Evolutionary conservation across 495 filamentous ascomycete genomes (phyloP).

Genomic region (Penicillium herquei): DNA sequence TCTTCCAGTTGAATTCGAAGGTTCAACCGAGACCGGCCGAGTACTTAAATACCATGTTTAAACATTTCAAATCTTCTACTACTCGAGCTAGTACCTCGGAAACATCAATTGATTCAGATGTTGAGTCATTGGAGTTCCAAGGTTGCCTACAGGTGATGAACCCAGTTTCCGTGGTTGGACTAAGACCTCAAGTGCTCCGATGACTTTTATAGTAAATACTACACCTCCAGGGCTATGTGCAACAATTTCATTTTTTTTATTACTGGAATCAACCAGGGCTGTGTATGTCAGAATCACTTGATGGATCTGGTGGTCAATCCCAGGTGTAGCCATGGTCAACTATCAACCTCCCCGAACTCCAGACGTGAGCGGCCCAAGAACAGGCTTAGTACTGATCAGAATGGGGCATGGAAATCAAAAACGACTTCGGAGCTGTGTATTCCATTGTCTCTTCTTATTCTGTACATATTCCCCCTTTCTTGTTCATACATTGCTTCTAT

Average conservation of each 20-base stretch:
- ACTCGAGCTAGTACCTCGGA: not conserved
- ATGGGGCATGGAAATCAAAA: not conserved
- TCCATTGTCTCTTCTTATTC: not conserved
- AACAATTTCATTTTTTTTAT: too few relatives aligned
- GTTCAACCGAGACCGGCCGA: not conserved
- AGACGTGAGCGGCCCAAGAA: not conserved
- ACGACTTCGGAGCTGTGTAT: not conserved
- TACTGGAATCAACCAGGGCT: not conserved
- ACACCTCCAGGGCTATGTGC: not conserved
- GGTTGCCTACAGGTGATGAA: too few relatives aligned
- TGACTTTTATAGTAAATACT: not conserved
- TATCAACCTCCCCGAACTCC: not conserved
- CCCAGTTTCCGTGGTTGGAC: not conserved
- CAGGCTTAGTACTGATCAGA: not conserved
- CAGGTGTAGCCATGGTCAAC: constrained; percentile 4
- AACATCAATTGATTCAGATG: too few relatives aligned
- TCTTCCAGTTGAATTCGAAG: too few relatives aligned
- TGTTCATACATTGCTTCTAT: not conserved
- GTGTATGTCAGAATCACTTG: not conserved
- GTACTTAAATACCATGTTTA: not conserved
- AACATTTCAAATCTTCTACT: not conserved
- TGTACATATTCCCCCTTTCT: not conserved
- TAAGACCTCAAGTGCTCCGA: not conserved
- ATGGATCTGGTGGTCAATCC: not conserved
- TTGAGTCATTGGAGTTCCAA: too few relatives aligned